phyloP scores from a whole-genome alignment of 305 asterid species.

The Withania somnifera region DNA sequence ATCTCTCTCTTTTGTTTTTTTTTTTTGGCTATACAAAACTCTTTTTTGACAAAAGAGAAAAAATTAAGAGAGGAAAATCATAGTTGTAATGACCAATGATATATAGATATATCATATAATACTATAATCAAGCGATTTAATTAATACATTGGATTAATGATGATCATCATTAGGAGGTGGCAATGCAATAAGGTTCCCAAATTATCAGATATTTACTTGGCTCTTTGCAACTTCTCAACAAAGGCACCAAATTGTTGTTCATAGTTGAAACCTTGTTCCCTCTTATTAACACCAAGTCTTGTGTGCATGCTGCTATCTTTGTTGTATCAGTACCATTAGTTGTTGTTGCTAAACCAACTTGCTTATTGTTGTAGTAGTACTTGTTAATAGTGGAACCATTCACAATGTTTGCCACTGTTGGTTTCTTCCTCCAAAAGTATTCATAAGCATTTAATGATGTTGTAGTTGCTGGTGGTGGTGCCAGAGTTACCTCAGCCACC shows the following conservation, averaged over 20 bases:
- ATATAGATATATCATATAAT: not conserved
- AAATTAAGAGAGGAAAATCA: not conserved
- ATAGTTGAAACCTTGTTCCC: slow-evolving; percentile 13
- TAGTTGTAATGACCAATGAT: not conserved
- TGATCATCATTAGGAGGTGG: slow-evolving; percentile 21
- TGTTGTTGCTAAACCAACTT: not conserved
- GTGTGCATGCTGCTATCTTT: slow-evolving; percentile 9
- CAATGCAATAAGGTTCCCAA: slow-evolving; percentile 30
- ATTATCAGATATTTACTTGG: slow-evolving; percentile 13
- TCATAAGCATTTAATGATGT: slow-evolving; percentile 48
- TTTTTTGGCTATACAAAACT: slow-evolving; percentile 7
- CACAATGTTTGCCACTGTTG: slow-evolving; percentile 7
- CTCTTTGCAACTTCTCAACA: slow-evolving; percentile 23
- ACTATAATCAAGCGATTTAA: not conserved
- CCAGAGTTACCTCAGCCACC: not conserved
- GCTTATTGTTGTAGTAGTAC: not conserved
- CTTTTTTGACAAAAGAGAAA: not conserved
- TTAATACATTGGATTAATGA: not conserved
- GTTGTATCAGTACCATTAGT: not conserved
- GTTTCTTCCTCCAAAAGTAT: slow-evolving; percentile 60
- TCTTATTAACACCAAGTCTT: slow-evolving; percentile 19
- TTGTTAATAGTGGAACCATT: not conserved
- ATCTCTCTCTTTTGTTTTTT: not conserved
- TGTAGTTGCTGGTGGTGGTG: slow-evolving; percentile 3
- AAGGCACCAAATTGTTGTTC: slow-evolving; percentile 8